phyloP scores from a whole-genome alignment of 2,329 filamentous ascomycete genomes.

The Aureobasidium sp. region DNA sequence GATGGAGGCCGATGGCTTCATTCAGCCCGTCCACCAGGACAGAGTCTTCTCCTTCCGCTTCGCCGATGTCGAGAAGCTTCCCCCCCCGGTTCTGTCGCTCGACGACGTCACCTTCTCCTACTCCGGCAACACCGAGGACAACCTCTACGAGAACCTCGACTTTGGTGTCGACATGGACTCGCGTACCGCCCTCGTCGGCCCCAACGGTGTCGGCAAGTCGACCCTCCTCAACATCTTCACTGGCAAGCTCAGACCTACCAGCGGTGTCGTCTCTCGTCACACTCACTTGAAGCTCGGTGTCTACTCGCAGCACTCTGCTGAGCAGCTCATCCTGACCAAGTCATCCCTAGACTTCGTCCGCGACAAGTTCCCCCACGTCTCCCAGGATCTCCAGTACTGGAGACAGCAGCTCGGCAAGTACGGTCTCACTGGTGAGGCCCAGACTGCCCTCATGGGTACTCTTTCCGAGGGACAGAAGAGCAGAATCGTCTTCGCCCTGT shows the following conservation, averaged over 20 bases:
- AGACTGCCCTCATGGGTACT: slow-evolving; percentile 96
- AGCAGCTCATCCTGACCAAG: slow-evolving; percentile 97
- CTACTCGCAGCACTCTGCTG: slow-evolving; percentile 97
- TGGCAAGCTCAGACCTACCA: slow-evolving; percentile 79
- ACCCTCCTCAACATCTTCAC: slow-evolving; percentile 95
- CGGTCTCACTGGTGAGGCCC: slow-evolving; percentile 83
- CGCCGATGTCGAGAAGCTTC: slow-evolving; percentile 98
- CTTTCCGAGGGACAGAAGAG: slow-evolving; percentile 96
- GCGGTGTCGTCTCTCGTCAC: slow-evolving; percentile 76
- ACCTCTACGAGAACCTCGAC: slow-evolving; percentile 92
- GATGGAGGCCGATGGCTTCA: slow-evolving; percentile 99
- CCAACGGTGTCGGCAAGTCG: slow-evolving; percentile 98
- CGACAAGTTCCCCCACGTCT: slow-evolving; percentile 82
- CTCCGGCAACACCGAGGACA: slow-evolving; percentile 79
- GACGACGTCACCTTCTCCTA: slow-evolving; percentile 98
- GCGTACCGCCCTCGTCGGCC: slow-evolving; percentile 89
- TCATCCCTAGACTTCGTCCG: slow-evolving; percentile 95
- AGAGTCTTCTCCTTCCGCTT: slow-evolving; percentile 96
- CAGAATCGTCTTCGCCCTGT: slow-evolving; percentile 92
- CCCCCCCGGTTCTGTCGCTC: slow-evolving; percentile 89
- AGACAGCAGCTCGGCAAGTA: slow-evolving; percentile 93
- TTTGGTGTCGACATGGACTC: slow-evolving; percentile 99
- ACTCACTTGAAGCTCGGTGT: slow-evolving; percentile 97
- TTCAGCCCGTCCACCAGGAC: slow-evolving; percentile 79
- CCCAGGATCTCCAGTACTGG: slow-evolving; percentile 99